phyloP scores from a whole-genome alignment of 2,329 filamentous ascomycete genomes.

The Ophiostoma angusticollis region DNA sequence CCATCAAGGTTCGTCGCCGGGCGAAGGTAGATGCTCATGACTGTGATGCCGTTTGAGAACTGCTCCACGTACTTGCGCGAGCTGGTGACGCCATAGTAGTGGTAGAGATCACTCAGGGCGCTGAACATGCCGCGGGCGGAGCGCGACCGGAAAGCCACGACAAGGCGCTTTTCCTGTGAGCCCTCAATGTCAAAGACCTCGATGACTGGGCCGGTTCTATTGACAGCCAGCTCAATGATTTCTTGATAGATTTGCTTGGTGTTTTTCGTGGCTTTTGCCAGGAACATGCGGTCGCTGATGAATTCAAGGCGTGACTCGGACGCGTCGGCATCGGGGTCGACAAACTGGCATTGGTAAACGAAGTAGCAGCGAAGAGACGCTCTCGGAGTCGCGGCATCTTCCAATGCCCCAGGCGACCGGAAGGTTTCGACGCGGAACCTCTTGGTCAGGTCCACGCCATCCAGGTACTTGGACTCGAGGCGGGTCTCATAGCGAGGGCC shows the following conservation, averaged over 20 bases:
- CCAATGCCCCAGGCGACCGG: conserved; percentile 73
- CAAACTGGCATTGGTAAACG: conserved; percentile 92
- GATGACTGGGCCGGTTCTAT: conserved; percentile 83
- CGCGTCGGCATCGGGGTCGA: conserved; percentile 57
- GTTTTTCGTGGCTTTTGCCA: conserved; percentile 91
- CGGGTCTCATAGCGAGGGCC: conserved; percentile 90
- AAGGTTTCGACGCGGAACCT: conserved; percentile 95
- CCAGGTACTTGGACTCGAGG: conserved; percentile 90
- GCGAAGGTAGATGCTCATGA: conserved; percentile 90
- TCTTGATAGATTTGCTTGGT: conserved; percentile 94
- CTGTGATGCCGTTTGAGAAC: conserved; percentile 95
- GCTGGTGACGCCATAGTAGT: conserved; percentile 95
- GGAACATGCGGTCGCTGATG: conserved; percentile 85
- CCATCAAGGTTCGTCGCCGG: conserved; percentile 46
- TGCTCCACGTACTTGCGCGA: conserved; percentile 97
- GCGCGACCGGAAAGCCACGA: conserved; percentile 86
- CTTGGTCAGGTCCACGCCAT: conserved; percentile 57
- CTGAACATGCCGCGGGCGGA: conserved; percentile 91
- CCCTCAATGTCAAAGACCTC: conserved; percentile 95
- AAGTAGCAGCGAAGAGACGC: conserved; percentile 94
- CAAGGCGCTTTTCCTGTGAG: conserved; percentile 81
- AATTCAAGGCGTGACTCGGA: conserved; percentile 81
- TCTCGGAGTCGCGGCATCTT: conserved; percentile 48
- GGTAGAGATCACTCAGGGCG: conserved; percentile 87
- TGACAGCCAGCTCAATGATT: conserved; percentile 75